Evolutionary conservation across 164 flowering plant species (phyloP).

Genomic region (Kalanchoe fedtschenkoi): DNA sequence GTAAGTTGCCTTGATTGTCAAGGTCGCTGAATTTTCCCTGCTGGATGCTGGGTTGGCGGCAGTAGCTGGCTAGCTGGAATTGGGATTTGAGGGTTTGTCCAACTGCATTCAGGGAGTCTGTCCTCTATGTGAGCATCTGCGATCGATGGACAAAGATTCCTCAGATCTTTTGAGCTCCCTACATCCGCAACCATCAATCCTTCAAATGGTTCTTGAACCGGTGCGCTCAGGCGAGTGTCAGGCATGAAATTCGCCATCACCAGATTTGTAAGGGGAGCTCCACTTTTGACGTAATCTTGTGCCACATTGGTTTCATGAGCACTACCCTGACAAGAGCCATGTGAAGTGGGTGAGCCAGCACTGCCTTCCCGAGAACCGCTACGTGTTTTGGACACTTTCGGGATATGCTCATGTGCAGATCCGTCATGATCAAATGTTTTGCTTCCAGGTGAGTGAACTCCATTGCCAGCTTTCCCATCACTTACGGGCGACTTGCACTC

Average conservation of each 20-base stretch:
- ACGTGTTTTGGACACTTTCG: slow-evolving; percentile 29
- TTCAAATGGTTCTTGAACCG: slow-evolving; percentile 35
- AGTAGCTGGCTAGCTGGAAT: slow-evolving; percentile 13
- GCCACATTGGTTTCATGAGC: slow-evolving; percentile 31
- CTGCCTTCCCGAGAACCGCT: slow-evolving; percentile 69
- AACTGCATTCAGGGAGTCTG: slow-evolving; percentile 28
- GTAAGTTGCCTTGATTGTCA: slow-evolving; percentile 72
- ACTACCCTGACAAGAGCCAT: slow-evolving; percentile 67
- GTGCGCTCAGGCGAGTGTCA: slow-evolving; percentile 16
- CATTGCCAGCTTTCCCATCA: slow-evolving; percentile 18
- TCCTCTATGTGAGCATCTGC: slow-evolving; percentile 43
- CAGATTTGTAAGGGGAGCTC: slow-evolving; percentile 9
- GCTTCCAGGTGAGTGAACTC: slow-evolving; percentile 17
- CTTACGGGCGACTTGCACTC: slow-evolving; percentile 19
- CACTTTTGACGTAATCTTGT: slow-evolving; percentile 16
- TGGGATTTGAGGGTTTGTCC: slow-evolving; percentile 24
- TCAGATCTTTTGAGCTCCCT: slow-evolving; percentile 81
- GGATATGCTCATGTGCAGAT: slow-evolving; percentile 12
- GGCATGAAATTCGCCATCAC: slow-evolving; percentile 29
- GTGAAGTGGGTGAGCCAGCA: slow-evolving; percentile 63
- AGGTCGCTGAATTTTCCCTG: slow-evolving; percentile 38
- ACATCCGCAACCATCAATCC: slow-evolving; percentile 67
- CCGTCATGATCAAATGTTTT: slow-evolving; percentile 18
- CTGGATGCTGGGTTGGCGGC: slow-evolving; percentile 9
- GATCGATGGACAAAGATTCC: slow-evolving; percentile 45